These are phyloP conservation scores for Boletus speciosus DNA, from an alignment of 768 basidiomycete genomes.

Conservation along the genomic window DNA sequence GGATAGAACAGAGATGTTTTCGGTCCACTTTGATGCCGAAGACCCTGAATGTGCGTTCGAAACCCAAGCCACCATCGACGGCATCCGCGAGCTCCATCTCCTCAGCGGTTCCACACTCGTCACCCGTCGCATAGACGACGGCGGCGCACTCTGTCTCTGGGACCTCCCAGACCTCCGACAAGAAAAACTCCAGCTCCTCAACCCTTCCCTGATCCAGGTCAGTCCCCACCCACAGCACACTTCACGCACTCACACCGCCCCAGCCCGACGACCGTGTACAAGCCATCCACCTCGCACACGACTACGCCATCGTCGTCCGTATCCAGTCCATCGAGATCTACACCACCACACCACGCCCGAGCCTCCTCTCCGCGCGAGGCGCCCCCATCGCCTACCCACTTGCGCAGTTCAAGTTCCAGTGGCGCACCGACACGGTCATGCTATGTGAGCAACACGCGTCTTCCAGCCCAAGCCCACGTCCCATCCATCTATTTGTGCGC, in stretches of 20 bases:
- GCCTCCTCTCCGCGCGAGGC: constrained; percentile 11
- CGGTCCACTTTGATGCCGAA: constrained; percentile 35
- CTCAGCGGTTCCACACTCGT: constrained; percentile 39
- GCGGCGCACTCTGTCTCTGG: constrained; percentile 35
- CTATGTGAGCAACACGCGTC: constrained; percentile 32
- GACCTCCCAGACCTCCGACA: constrained; percentile 30
- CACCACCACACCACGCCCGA: constrained; percentile 27
- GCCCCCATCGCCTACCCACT: constrained; percentile 40
- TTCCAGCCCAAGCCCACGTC: constrained; percentile 6
- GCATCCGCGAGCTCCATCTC: constrained; percentile 32
- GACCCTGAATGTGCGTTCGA: constrained; percentile 39
- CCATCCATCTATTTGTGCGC: constrained; percentile 54
- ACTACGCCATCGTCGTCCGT: constrained; percentile 47
- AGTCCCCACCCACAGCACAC: neutral
- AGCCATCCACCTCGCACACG: constrained; percentile 40
- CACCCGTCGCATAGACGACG: constrained; percentile 30
- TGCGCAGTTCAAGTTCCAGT: constrained; percentile 48
- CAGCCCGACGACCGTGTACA: constrained; percentile 38
- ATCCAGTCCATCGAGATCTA: constrained; percentile 43
- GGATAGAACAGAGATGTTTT: constrained; percentile 41
- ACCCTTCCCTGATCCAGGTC: constrained; percentile 33
- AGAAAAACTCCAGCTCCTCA: constrained; percentile 35
- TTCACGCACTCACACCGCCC: neutral
- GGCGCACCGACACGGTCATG: constrained; percentile 52
- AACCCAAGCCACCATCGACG: constrained; percentile 31